A percentile compares a stretch with the other conserved stretches of the same genome.
Evolutionary conservation across 352 stramenopile species (phyloP).

Genomic region (Pythium folliculosum): DNA sequence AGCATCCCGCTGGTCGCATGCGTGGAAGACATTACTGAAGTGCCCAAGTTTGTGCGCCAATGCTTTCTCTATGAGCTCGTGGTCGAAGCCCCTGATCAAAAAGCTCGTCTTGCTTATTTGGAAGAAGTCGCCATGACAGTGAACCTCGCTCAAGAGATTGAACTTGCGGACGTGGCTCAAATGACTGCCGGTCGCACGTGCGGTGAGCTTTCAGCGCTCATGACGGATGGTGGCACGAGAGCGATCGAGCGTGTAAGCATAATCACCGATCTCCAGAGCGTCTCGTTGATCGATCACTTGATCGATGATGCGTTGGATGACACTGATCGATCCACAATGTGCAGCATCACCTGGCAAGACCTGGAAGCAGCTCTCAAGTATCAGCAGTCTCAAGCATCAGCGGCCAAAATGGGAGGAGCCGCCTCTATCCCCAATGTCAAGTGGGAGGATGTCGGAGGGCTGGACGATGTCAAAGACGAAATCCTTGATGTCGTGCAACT

Average conservation of each 20-base stretch:
- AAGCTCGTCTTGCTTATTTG: constrained; percentile 56
- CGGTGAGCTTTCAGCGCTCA: constrained; percentile 66
- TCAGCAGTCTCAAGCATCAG: constrained; percentile 68
- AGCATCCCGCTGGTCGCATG: constrained; percentile 76
- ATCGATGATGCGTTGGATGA: neutral
- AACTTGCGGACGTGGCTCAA: constrained; percentile 62
- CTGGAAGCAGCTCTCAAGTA: constrained; percentile 60
- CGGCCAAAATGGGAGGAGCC: constrained; percentile 59
- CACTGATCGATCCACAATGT: constrained; percentile 1
- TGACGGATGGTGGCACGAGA: constrained; percentile 58
- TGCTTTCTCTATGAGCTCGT: constrained; percentile 81
- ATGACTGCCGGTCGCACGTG: constrained; percentile 73
- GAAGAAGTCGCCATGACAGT: constrained; percentile 42
- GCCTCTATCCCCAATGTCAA: constrained; percentile 93
- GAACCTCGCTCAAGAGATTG: constrained; percentile 46
- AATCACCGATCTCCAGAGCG: constrained; percentile 20
- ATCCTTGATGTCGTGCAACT: constrained; percentile 90
- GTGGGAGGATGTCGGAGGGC: constrained; percentile 98
- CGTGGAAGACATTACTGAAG: constrained; percentile 74
- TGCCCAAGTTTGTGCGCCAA: constrained; percentile 81
- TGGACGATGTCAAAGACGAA: constrained; percentile 98
- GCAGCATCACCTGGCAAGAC: constrained; percentile 43
- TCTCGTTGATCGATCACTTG: constrained; percentile 21
- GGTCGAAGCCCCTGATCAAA: constrained; percentile 61
- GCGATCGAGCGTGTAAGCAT: constrained; percentile 52